These are phyloP conservation scores for Linderniella brevidens DNA, from an alignment of 257 asterid genomes.

Conservation along the genomic window DNA sequence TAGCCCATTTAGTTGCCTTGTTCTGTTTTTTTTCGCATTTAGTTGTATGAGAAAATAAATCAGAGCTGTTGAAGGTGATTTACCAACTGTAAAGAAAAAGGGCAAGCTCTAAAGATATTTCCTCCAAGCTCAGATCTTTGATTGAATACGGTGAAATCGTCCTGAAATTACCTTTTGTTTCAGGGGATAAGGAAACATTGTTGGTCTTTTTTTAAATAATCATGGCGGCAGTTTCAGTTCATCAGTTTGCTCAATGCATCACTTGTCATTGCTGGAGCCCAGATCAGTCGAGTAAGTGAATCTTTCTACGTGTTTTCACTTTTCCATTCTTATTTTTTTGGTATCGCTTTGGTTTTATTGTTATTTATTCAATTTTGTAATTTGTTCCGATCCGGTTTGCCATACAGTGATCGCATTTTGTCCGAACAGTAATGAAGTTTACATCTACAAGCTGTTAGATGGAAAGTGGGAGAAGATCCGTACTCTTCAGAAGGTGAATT, in stretches of 20 bases:
- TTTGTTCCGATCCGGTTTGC: conserved; percentile 6
- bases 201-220: background rate
- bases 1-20: no score
- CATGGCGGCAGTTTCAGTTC: conserved; percentile 82
- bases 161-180: no score
- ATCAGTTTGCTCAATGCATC: conserved; percentile 75
- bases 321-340: conserved; percentile 1
- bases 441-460: conserved; percentile 50
- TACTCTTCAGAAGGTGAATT: conserved; percentile 75
- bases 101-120: no score
- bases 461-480: conserved; percentile 97
- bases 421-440: conserved; percentile 85
- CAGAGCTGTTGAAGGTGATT: no score
- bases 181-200: background rate
- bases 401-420: conserved; percentile 78
- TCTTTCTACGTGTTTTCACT: background rate
- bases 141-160: no score
- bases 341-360: background rate
- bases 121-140: no score
- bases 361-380: background rate
- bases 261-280: conserved; percentile 97
- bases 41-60: background rate
- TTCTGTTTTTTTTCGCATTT: no score
- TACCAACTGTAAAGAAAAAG: no score
- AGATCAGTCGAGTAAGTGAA: conserved; percentile 54